A percentile compares a stretch with the other conserved stretches of the same genome.
Conservation (phyloP, 108 stramenopile species). For the Heterococcus sp. region DNA sequence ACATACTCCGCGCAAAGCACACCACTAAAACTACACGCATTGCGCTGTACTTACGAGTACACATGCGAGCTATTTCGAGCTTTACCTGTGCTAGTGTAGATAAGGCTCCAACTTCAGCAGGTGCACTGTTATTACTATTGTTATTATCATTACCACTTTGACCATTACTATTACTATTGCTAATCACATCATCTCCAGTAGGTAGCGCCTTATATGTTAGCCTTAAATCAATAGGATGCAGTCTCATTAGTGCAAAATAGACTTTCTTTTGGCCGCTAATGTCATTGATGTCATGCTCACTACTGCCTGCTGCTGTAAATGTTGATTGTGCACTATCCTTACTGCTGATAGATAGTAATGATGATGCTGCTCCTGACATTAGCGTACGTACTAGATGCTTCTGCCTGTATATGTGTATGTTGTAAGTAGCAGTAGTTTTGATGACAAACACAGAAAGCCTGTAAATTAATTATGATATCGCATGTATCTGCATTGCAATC, state of each 20-base stretch:
- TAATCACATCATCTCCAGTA: background rate
- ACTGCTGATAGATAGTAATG: background rate
- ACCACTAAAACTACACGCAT: no score
- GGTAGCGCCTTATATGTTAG: conserved; percentile 35
- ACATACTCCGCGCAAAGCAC: no score
- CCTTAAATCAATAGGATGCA: conserved; percentile 42
- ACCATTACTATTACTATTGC: no score
- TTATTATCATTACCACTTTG: no score
- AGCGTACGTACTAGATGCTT: background rate
- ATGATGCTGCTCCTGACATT: background rate
- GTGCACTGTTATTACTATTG: no score
- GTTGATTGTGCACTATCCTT: background rate
- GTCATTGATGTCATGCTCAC: no score
- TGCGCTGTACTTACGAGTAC: no score
- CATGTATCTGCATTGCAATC: no score
- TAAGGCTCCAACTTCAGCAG: conserved; percentile 22
- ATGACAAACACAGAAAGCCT: background rate
- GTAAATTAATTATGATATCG: no score
- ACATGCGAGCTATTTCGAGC: no score
- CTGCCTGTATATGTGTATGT: background rate
- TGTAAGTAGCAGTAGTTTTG: background rate
- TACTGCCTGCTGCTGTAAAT: background rate
- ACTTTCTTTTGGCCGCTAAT: conserved; percentile 32
- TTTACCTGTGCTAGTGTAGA: conserved; percentile 35
- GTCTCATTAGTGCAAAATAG: conserved; percentile 48